Conservation (phyloP, 2,329 filamentous ascomycete species). For the Cordyceps sp. region DNA sequence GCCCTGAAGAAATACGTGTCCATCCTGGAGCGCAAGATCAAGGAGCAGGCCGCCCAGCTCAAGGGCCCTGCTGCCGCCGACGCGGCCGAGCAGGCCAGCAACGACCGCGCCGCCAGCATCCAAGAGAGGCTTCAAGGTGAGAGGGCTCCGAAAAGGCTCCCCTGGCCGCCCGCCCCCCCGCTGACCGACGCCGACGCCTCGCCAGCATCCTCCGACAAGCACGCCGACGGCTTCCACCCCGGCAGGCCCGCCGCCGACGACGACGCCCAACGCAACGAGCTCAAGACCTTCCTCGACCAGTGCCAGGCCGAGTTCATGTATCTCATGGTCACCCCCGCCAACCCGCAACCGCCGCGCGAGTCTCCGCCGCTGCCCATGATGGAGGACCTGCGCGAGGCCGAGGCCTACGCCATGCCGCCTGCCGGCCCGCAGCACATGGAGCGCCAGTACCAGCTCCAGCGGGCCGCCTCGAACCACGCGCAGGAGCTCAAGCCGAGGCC, state of each 20-base stretch:
- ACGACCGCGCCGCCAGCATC: conserved; percentile 34
- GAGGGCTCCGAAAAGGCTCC: too few relatives aligned
- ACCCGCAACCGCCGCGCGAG: conserved; percentile 47
- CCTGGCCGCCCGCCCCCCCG: conserved; percentile 1
- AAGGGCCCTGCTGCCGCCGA: conserved; percentile 27
- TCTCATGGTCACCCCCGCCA: conserved; percentile 50
- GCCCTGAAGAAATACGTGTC: conserved; percentile 79
- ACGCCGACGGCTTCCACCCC: conserved; percentile 27
- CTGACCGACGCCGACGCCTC: neutral
- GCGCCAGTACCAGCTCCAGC: conserved; percentile 20
- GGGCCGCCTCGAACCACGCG: conserved; percentile 37
- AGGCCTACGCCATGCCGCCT: conserved; percentile 32
- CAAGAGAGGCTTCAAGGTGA: conserved; percentile 40
- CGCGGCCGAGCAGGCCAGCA: conserved; percentile 26
- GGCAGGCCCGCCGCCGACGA: conserved; percentile 32
- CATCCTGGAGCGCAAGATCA: conserved; percentile 77
- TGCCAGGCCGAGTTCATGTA: conserved; percentile 52
- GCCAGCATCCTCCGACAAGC: conserved; percentile 25
- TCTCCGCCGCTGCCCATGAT: conserved; percentile 40
- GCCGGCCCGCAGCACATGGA: conserved; percentile 23
- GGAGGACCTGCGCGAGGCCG: conserved; percentile 41
- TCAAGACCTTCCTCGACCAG: conserved; percentile 46
- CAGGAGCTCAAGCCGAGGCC: conserved; percentile 37
- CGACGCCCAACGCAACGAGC: conserved; percentile 31
- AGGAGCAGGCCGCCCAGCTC: conserved; percentile 60